Percentiles rank a stretch among this genome's conserved stretches.
Conservation (phyloP, 2,329 filamentous ascomycete genomes). For the Penicillium sp. region DNA sequence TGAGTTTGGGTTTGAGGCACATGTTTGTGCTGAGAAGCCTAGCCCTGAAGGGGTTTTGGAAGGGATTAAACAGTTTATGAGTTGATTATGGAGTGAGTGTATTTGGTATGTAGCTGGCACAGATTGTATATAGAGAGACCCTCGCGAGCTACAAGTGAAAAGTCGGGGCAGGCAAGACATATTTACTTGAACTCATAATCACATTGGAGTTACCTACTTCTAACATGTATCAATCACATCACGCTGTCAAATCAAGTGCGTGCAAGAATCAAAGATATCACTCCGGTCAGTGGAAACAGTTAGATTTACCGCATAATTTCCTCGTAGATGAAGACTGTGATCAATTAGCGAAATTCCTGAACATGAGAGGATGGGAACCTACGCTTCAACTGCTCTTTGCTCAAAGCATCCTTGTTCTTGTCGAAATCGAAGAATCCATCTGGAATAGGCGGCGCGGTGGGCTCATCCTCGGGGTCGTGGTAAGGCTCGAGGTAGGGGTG, state of each 20-base stretch:
- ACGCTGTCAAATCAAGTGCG: constrained; percentile 11
- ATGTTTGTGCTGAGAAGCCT: constrained; percentile 73
- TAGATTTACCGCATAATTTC: constrained; percentile 76
- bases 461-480: constrained; percentile 98
- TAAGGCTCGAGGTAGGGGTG: constrained; percentile 98
- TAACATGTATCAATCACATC: constrained; percentile 12
- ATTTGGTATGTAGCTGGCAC: not conserved
- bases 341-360: constrained; percentile 20
- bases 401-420: constrained; percentile 98
- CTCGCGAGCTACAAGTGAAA: not conserved
- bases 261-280: constrained; percentile 10
- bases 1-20: constrained; percentile 46
- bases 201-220: constrained; percentile 12
- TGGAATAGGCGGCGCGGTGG: constrained; percentile 91
- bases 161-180: not conserved
- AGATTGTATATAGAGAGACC: not conserved
- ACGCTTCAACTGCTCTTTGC: constrained; percentile 97
- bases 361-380: constrained; percentile 19
- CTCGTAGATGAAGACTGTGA: constrained; percentile 80
- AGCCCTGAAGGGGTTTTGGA: constrained; percentile 76
- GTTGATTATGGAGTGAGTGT: constrained; percentile 1
- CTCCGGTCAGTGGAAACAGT: not conserved
- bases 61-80: constrained; percentile 61
- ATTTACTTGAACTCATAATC: constrained; percentile 4
- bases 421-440: constrained; percentile 99